phyloP scores from a whole-genome alignment of 495 filamentous ascomycete species.

The Aspergillus indologenus region DNA sequence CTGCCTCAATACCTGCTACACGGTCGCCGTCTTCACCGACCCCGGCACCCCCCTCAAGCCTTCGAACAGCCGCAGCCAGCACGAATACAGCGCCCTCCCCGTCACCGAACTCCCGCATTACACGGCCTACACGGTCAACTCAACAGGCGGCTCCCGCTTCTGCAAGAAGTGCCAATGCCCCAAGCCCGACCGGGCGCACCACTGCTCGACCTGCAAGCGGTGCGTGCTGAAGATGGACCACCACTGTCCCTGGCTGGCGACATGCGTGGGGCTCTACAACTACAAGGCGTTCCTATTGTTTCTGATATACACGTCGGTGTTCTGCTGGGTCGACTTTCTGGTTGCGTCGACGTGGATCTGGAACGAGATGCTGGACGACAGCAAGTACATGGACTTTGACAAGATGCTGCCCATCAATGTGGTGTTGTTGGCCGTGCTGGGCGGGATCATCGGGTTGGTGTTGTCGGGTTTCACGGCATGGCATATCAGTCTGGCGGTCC shows the following conservation, averaged over 20 bases:
- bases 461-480: constrained; percentile 86
- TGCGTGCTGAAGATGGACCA: constrained; percentile 99
- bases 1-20: constrained; percentile 84
- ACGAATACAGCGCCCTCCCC: constrained; percentile 61
- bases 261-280: constrained; percentile 88
- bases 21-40: constrained; percentile 84
- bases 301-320: constrained; percentile 83
- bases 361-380: constrained; percentile 67
- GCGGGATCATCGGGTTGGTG: constrained; percentile 88
- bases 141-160: constrained; percentile 77
- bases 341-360: constrained; percentile 76
- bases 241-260: constrained; percentile 97
- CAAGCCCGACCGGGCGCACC: constrained; percentile 95
- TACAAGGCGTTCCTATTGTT: constrained; percentile 96
- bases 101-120: constrained; percentile 58
- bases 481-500: constrained; percentile 80
- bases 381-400: constrained; percentile 62
- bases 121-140: constrained; percentile 83
- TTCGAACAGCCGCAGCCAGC: constrained; percentile 32
- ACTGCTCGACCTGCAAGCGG: constrained; percentile 87
- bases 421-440: constrained; percentile 78
- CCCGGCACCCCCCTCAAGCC: constrained; percentile 68
- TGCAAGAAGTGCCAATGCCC: constrained; percentile 95
- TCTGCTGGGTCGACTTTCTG: constrained; percentile 77
- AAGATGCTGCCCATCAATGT: constrained; percentile 84